phyloP scores from a whole-genome alignment of 495 filamentous ascomycete species.

The Rhypophila decipiens region DNA sequence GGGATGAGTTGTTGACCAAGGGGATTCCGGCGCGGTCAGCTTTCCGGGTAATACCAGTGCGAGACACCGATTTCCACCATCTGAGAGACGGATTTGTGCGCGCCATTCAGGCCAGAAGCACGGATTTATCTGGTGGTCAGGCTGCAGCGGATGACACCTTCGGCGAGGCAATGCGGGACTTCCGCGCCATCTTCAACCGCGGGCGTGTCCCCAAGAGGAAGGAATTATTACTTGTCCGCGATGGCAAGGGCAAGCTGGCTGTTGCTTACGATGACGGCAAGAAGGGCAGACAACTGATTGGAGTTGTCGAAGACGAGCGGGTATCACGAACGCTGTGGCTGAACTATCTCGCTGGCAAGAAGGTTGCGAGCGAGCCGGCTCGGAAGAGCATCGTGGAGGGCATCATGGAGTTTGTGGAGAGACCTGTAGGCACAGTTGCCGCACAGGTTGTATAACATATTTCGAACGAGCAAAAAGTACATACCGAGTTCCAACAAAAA shows the following conservation, averaged over 20 bases:
- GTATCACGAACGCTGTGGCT: slow-evolving; percentile 79
- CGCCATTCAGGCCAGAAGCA: slow-evolving; percentile 55
- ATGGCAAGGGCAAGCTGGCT: slow-evolving; percentile 56
- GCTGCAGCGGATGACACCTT: slow-evolving; percentile 66
- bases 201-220: slow-evolving; percentile 68
- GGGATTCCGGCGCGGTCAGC: slow-evolving; percentile 58
- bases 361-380: slow-evolving; percentile 77
- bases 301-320: slow-evolving; percentile 68
- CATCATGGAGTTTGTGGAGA: slow-evolving; percentile 77
- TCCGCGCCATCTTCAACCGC: slow-evolving; percentile 72
- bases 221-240: slow-evolving; percentile 67
- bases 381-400: slow-evolving; percentile 80
- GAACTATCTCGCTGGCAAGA: slow-evolving; percentile 80
- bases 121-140: slow-evolving; percentile 22
- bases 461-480: no score
- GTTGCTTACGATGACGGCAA: slow-evolving; percentile 62
- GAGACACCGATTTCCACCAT: slow-evolving; percentile 89
- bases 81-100: slow-evolving; percentile 86
- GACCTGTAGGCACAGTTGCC: slow-evolving; percentile 80
- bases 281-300: slow-evolving; percentile 49
- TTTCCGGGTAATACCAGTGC: slow-evolving; percentile 73
- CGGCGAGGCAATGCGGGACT: slow-evolving; percentile 60
- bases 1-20: slow-evolving; percentile 62
- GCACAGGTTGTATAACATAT: slow-evolving; percentile 55
- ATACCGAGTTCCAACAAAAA: no score